phyloP scores from a whole-genome alignment of 2,329 filamentous ascomycete genomes.

The Cladosporium austrohemisphaericum region DNA sequence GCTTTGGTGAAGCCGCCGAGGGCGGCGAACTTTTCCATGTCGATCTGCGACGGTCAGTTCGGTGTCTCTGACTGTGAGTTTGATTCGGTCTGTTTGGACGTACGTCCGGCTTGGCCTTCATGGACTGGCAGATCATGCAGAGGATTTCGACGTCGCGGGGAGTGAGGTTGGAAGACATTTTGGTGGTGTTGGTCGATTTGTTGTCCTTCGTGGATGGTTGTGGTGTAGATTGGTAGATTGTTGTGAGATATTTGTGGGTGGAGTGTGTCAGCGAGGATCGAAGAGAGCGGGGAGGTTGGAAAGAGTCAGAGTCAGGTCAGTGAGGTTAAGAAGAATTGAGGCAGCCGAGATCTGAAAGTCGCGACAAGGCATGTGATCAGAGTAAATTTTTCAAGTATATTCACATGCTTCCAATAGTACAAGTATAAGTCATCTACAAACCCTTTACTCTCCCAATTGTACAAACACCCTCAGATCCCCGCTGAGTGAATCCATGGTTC shows the following conservation, averaged over 20 bases:
- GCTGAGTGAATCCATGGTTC: neutral
- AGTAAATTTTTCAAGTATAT: neutral
- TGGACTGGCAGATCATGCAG: neutral
- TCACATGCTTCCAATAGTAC: conserved; percentile 13
- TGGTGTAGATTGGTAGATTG: neutral
- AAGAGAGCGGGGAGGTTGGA: neutral
- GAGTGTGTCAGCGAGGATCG: neutral
- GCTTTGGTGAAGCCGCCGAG: neutral
- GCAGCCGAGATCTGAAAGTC: too few relatives aligned
- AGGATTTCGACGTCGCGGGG: conserved; percentile 8
- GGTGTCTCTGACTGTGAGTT: too few relatives aligned
- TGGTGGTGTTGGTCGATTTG: neutral
- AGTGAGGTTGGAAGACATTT: neutral
- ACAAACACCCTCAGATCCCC: too few relatives aligned
- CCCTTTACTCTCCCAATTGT: too few relatives aligned
- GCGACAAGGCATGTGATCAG: neutral
- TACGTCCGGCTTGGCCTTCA: conserved; percentile 9
- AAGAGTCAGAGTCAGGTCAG: too few relatives aligned
- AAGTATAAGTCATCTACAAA: too few relatives aligned
- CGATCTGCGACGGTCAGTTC: conserved; percentile 1
- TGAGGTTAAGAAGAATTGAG: too few relatives aligned
- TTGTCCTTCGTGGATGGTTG: neutral
- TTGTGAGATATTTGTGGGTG: neutral
- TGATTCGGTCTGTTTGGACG: too few relatives aligned
- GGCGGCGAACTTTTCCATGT: conserved; percentile 9